Evolutionary conservation across 345 rosid species (phyloP), one percentile per base, ranked within the genome.

Genomic region (Aethionema arabicum): DNA sequence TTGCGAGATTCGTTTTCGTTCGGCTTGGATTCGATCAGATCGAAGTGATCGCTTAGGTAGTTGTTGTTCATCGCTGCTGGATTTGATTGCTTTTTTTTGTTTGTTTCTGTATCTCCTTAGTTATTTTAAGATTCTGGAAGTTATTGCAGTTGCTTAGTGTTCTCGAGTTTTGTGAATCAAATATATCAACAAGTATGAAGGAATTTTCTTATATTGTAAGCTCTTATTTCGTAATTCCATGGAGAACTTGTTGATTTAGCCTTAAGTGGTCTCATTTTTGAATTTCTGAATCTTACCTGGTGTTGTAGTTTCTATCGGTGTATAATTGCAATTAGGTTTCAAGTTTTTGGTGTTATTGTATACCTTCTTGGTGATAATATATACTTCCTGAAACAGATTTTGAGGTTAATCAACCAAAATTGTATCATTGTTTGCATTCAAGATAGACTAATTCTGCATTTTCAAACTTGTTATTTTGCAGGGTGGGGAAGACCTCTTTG

Each of bases 401-500:
- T 15, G 0, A 16, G 27, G 2, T 21, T 21, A 21, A 21, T 21
- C 27, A 21, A 1, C 14, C 9, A 39, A 40, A 38, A 14, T 0
- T 63, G 2, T 45, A 0, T 43, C 36, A 37, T 37, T 30, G 2
- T 45, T n/a, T 56, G 32, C 32, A 49, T 48, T 29, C 31, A 15
- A 56, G 56, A 11, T 8, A 6, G 42, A 56, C 35, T 66, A 5
- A 41, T 38, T 33, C 8, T 21, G 9, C 0, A 52, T 4, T 32
- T 39, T 15, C 7, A 5, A 29, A 29, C 5, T 43, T 68, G 21
- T 68, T 1, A 11, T 70, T 65, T 51, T 73, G 52, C 79, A 92
- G 98, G 84, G 98, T 92, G 8, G 95, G 98, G 60, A 89, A 87
- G 86, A 92, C 95, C 21, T 92, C 95, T 7, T 78, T 87, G 87